Conservation (phyloP, 2,329 filamentous ascomycete genomes). For the Coniochaeta ligniaria region DNA sequence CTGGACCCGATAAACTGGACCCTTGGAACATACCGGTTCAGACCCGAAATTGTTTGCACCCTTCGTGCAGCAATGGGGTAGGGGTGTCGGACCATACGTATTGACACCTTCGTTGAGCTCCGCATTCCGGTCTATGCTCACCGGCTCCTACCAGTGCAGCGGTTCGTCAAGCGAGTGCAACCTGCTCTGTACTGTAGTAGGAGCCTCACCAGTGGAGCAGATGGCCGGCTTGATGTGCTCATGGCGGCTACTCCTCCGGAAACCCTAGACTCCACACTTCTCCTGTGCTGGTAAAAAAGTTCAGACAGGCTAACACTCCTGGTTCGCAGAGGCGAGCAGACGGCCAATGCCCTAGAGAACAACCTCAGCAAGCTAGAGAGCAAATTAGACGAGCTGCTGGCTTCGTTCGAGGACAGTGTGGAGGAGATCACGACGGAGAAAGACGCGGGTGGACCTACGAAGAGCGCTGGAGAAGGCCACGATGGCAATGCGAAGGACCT, state of each 20-base stretch:
- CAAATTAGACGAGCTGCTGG: conserved; percentile 48
- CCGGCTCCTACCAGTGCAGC: not conserved
- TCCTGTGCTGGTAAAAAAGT: not conserved
- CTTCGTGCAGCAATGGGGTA: not conserved
- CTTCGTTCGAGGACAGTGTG: conserved; percentile 31
- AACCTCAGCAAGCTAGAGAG: conserved; percentile 44
- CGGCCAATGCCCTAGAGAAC: conserved; percentile 44
- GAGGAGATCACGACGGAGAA: not conserved
- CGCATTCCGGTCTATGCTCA: not conserved
- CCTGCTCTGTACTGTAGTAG: not conserved
- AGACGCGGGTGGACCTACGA: not conserved
- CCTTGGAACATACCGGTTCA: not conserved
- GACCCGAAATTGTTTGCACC: not conserved
- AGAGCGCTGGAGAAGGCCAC: not conserved
- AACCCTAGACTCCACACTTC: not conserved
- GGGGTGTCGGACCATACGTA: not conserved
- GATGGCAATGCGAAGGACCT: not conserved
- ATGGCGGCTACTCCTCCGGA: not conserved
- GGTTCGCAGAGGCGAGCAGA: conserved; percentile 42
- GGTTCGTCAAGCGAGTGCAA: not conserved
- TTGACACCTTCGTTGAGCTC: not conserved
- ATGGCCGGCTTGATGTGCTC: not conserved
- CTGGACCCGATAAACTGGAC: not conserved
- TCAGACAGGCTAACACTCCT: not conserved
- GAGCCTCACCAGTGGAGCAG: not conserved